Base-by-base conservation (phyloP, 2,329 filamentous ascomycete species). In the Sporothrix euskadiensis region DNA sequence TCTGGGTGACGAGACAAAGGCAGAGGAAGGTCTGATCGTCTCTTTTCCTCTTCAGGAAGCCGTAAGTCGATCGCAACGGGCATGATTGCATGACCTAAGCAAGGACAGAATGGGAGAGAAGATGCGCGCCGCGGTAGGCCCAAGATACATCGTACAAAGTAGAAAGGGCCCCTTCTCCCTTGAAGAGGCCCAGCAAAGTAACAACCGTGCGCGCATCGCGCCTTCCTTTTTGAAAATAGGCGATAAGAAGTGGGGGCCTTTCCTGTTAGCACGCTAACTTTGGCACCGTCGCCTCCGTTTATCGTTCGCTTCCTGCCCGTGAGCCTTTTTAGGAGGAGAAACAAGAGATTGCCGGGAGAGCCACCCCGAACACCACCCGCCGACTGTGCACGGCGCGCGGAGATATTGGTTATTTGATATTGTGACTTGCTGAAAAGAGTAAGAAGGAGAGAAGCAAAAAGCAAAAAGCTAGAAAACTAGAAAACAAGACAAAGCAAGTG, bases 91-190 rank as follows among this genome's bases (percentile, higher is more conserved):
- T 68, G 63, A 19, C 65, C 35, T 30, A 16, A 66, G 26, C 6
- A 68, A 68, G 16, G 65, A 52, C 65, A 41, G 47, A 68, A 52
- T 26, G 30, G 65, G 65, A 52, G 44, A 68, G 65, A 68, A 68
- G 65, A 68, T 68, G 65, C 65, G 44, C 65, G 44, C 26, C 6
- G 44, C 16, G 44, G 26, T 30, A 66, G 63, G 44, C 65, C 65
- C 44, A 52, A 68, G 44, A 52, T 52, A 22, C n/a, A n/a, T n/a
- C n/a, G n/a, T n/a, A n/a, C 26, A 26, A 26, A 26, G 26, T 26
- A 26, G 26, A 52, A 35, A 52, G n/a, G 61, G 6, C 61, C 8
- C 16, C 12, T 3, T 2, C 9, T 3, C 4, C 9, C 9, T 3
- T 32, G 26, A 26, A 14, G 12, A 19, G 56, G 19, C 12, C 63